Evolutionary conservation across 129 eudicot species (phyloP).

Genomic region (Kitagawia praeruptora): DNA sequence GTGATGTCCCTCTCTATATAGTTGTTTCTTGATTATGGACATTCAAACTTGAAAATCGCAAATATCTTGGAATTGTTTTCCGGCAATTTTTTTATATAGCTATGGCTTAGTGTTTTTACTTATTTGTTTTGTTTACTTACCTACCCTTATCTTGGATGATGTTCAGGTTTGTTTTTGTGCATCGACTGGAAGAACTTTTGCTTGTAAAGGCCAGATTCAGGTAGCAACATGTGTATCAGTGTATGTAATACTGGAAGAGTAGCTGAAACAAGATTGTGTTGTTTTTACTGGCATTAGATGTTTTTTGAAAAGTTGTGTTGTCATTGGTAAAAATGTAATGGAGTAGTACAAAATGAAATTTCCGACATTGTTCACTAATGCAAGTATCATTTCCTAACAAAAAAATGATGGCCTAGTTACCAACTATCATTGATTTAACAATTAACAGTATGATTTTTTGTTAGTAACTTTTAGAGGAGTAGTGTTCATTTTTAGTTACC

Average conservation of each 20-base stretch:
- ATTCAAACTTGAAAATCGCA: background rate
- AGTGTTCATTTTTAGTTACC: no score
- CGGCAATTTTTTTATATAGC: background rate
- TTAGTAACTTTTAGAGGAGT: no score
- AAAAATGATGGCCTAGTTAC: background rate
- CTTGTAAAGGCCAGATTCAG: constrained; percentile 3
- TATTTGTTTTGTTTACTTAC: background rate
- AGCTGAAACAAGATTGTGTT: background rate
- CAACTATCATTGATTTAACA: background rate
- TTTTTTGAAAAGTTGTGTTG: background rate
- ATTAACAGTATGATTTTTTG: no score
- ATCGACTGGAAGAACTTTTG: background rate
- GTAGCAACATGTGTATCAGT: background rate
- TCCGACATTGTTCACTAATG: background rate
- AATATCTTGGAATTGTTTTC: background rate
- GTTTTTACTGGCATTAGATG: background rate
- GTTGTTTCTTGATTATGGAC: background rate
- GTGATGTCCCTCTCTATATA: background rate
- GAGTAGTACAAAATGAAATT: background rate
- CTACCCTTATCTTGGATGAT: background rate
- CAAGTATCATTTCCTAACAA: background rate
- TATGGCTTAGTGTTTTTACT: background rate
- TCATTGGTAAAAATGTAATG: background rate
- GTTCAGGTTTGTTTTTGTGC: background rate
- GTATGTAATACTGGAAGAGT: constrained; percentile 9